Evolutionary conservation across 2,329 filamentous ascomycete genomes (phyloP), one percentile per base, ranked within the genome.

Genomic region (Botrytis medusae): DNA sequence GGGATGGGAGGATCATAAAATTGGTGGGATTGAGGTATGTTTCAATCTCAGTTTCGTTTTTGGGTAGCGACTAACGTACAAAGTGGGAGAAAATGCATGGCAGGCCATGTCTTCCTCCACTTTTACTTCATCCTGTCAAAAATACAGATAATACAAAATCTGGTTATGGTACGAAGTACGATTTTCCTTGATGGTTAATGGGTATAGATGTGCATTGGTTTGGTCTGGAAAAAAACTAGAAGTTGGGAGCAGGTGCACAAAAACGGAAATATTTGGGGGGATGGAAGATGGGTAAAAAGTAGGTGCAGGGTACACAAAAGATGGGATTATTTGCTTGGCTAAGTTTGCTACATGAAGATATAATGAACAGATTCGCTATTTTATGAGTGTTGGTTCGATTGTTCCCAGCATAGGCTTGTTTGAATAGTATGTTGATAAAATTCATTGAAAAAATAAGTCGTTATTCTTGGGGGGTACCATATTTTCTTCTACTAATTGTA

Each of bases 101-200:
- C 25, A 84, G 88, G 44, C 83, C 87, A 14, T 90, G 88, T 78
- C 80, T 91, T 60, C 89, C 89, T 9, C 84, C 87, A 1, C 86
- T 90, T 77, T 82, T 90, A 76, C 81, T 91, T 62, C 88, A 90
- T 75, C 88, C 88, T 4, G 84, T 90, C 80, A 90, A 90, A 81
- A 85, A 90, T 76, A 85, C 88, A 1, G 83, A 84, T 74, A 84
- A 85, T 18, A 34, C 61, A 1, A 71, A 65, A 8, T 12, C 60
- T 7, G 69, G 46, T 6, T 54, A 57, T 71, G n/a, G 34, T 3
- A 65, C 69, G 2, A 71, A 40, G n/a, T 71, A 71, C 5, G n/a
- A 65, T 65, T 71, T 71, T 34, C 69, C 60, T 65, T 71, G 1
- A 65, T 2, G 7, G 0, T 57, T 1, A 1, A 20, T 8, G 16